Base-by-base conservation (phyloP, 768 basidiomycete species). In the Strobilomyces dryophilus region DNA sequence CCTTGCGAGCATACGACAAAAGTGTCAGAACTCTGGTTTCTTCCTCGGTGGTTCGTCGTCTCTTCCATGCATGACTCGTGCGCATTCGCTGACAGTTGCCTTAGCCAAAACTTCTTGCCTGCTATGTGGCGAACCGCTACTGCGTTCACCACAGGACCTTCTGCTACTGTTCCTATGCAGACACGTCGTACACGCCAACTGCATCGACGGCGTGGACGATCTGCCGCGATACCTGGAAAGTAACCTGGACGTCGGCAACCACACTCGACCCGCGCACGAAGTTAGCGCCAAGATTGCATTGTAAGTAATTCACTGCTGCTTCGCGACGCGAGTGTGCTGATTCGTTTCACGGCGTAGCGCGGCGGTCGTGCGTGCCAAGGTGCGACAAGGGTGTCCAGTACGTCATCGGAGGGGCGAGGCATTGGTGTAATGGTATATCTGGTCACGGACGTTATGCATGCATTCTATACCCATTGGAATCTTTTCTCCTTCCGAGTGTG, bases 181-280 rank as follows among this genome's bases (percentile, higher is more conserved):
- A 32, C 94, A 97, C 63, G 80, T 88, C 43, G 87, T 93, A 0
- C 94, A 97, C 63, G 86, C 87, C 0, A 72, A 76, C 8, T 95
- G 94, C 59, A 81, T 87, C 1, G 80, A 76, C n/a, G 82, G 84
- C 10, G 78, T 76, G 6, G 82, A 84, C 35, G 72, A 81, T 3
- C 73, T 93, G 8, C 84, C 87, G 0, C 71, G 74, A 20, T 80
- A 81, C 52, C 76, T 79, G 8, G 88, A 90, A 51, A 75, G 76
- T 26, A 51, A 10, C n/a, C 20, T 79, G 15, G 76, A 75, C 15
- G 67, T 79, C 17, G 74, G 76, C 12, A 64, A 71, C 15, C 71
- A 71, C 27, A 69, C 73, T 49, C 69, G 46, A 49, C 67, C 52
- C 61, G 68, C 51, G 20, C 70, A 75, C 47, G 77, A 81, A 26